Percentiles rank a stretch among this genome's conserved stretches.
Evolutionary conservation across 2,329 filamentous ascomycete genomes (phyloP).

Genomic region (Dactylellina leptospora): DNA sequence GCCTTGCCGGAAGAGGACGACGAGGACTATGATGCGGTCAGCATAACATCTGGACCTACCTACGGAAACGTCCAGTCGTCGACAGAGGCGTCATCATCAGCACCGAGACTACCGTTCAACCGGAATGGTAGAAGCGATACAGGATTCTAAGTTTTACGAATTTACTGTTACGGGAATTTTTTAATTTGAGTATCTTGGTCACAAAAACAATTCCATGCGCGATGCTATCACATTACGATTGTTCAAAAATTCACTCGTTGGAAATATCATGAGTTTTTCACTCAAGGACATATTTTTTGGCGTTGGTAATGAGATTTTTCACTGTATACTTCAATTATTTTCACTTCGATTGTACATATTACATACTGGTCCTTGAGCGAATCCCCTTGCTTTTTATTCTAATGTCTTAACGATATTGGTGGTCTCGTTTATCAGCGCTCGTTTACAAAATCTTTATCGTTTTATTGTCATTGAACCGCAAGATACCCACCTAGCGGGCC

Average conservation of each 20-base stretch:
- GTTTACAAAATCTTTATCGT: conserved; percentile 3
- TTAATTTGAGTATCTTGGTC: background rate
- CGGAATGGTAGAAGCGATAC: conserved; percentile 7
- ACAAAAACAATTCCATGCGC: background rate
- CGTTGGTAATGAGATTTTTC: conserved; percentile 5
- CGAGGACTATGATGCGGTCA: conserved; percentile 38
- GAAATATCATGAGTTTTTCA: background rate
- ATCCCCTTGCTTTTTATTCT: conserved; percentile 2
- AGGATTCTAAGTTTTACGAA: conserved; percentile 17
- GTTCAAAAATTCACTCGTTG: conserved; percentile 4
- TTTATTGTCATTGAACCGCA: conserved; percentile 21
- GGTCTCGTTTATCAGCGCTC: conserved; percentile 22
- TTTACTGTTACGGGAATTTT: background rate
- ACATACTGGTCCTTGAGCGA: background rate
- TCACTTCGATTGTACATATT: conserved; percentile 45
- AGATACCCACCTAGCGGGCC: conserved; percentile 33
- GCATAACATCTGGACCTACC: conserved; percentile 35
- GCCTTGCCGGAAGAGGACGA: conserved; percentile 40
- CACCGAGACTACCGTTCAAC: conserved; percentile 40
- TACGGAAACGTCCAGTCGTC: conserved; percentile 23
- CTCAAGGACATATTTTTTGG: conserved; percentile 2
- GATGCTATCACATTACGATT: background rate
- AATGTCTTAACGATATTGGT: conserved; percentile 33
- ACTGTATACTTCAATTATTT: background rate
- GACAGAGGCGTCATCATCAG: conserved; percentile 25